Conservation (phyloP, 345 rosid genomes). For the Salix purpurea region DNA sequence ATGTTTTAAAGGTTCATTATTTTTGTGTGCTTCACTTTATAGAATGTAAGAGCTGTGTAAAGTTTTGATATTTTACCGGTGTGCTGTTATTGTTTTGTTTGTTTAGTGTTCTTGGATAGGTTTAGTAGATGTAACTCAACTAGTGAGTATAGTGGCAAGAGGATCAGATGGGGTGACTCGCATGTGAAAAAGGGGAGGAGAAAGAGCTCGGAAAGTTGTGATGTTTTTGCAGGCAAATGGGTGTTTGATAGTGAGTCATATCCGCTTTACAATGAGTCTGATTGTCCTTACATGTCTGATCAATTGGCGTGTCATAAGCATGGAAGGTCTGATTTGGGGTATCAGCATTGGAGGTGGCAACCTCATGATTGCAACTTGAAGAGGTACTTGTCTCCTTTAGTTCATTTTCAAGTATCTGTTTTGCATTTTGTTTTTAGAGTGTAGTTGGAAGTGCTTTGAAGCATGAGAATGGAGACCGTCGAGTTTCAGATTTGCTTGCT, state of each 20-base stretch:
- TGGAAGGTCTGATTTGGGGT: constrained; percentile 77
- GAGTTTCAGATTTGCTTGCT: too few species aligned
- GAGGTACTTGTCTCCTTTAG: constrained; percentile 33
- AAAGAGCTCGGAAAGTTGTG: constrained; percentile 48
- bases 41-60: neutral
- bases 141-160: constrained; percentile 59
- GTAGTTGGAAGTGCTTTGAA: neutral
- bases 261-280: constrained; percentile 77
- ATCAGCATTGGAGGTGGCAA: constrained; percentile 95
- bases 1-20: neutral
- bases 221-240: constrained; percentile 87
- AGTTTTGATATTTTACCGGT: neutral
- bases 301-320: constrained; percentile 94
- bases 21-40: neutral
- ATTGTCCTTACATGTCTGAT: constrained; percentile 96
- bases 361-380: constrained; percentile 82
- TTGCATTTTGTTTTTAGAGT: neutral
- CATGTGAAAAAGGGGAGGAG: constrained; percentile 21
- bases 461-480: neutral
- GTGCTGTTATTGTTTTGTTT: neutral
- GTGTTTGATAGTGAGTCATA: constrained; percentile 65
- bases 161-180: constrained; percentile 48
- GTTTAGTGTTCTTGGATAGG: constrained; percentile 73
- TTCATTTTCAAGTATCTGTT: neutral
- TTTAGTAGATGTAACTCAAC: constrained; percentile 71